A percentile compares a stretch with the other conserved stretches of the same genome.
Evolutionary conservation across 2,329 filamentous ascomycete species (phyloP).

Genomic region (Diaporthe vaccinii): DNA sequence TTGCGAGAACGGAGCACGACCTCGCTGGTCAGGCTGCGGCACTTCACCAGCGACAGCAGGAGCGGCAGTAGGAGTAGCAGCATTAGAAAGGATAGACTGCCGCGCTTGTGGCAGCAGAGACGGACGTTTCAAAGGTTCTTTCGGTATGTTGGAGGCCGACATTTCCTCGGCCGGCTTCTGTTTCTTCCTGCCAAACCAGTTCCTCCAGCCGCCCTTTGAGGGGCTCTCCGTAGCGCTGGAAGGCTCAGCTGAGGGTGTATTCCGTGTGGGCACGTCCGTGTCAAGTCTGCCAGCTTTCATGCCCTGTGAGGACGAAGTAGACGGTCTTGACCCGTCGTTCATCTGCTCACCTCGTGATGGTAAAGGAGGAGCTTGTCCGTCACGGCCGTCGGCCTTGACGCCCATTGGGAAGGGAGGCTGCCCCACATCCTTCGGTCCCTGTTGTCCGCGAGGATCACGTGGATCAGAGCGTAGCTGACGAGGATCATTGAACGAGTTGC

Average conservation of each 20-base stretch:
- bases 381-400: background rate
- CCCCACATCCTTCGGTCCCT: background rate
- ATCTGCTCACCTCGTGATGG: background rate
- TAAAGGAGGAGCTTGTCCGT: slow-evolving; percentile 11
- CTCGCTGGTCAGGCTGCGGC: background rate
- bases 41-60: background rate
- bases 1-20: background rate
- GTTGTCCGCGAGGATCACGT: background rate
- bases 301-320: background rate
- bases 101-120: slow-evolving; percentile 14
- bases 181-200: background rate
- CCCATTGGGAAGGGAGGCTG: background rate
- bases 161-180: background rate
- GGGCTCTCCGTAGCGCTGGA: slow-evolving; percentile 16
- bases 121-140: background rate
- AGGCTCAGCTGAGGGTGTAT: background rate
- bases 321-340: background rate
- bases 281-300: background rate
- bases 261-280: background rate
- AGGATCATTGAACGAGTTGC: background rate
- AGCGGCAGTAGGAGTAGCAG: background rate
- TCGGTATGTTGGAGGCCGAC: background rate
- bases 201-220: background rate
- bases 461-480: background rate
- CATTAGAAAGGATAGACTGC: background rate